Percentiles rank a stretch among this genome's conserved stretches.
phyloP scores from a whole-genome alignment of 768 basidiomycete genomes.

The Suillus americanus region DNA sequence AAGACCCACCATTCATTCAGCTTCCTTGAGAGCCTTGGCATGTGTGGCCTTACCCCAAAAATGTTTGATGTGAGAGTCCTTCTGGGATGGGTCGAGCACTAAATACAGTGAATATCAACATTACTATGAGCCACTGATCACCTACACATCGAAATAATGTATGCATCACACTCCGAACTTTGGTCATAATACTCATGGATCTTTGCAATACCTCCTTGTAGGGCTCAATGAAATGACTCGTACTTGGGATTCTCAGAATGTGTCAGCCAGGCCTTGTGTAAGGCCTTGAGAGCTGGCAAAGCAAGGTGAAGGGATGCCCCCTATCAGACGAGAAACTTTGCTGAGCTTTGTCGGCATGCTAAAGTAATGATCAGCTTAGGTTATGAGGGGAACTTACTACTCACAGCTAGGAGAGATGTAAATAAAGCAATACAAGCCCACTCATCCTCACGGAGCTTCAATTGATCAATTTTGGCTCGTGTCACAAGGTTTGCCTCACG shows the following conservation, averaged over 20 bases:
- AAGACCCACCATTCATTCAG: conserved; percentile 17
- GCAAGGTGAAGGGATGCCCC: conserved; percentile 21
- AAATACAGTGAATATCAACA: conserved; percentile 2
- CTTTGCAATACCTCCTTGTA: too few species aligned
- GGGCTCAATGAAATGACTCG: not conserved
- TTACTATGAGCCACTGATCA: too few species aligned
- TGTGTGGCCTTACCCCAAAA: conserved; percentile 24
- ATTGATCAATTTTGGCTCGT: conserved; percentile 14
- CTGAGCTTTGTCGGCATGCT: conserved; percentile 32
- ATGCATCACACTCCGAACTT: too few species aligned
- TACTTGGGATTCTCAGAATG: not conserved
- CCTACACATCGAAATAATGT: too few species aligned
- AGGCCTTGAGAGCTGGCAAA: not conserved
- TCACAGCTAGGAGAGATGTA: conserved; percentile 19
- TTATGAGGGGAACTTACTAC: not conserved
- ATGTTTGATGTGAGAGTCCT: conserved; percentile 23
- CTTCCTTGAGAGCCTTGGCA: conserved; percentile 11
- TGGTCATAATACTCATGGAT: too few species aligned
- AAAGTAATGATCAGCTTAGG: not conserved
- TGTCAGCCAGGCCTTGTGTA: not conserved
- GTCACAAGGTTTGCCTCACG: conserved; percentile 19
- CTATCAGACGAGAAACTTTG: conserved; percentile 31
- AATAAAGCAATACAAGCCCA: conserved; percentile 23
- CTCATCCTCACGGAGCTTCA: conserved; percentile 16
- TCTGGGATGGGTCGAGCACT: conserved; percentile 28